Percentiles rank a stretch among this genome's conserved stretches.
Evolutionary conservation across 2,329 filamentous ascomycete genomes (phyloP).

Genomic region (Colletotrichum echinochloae): DNA sequence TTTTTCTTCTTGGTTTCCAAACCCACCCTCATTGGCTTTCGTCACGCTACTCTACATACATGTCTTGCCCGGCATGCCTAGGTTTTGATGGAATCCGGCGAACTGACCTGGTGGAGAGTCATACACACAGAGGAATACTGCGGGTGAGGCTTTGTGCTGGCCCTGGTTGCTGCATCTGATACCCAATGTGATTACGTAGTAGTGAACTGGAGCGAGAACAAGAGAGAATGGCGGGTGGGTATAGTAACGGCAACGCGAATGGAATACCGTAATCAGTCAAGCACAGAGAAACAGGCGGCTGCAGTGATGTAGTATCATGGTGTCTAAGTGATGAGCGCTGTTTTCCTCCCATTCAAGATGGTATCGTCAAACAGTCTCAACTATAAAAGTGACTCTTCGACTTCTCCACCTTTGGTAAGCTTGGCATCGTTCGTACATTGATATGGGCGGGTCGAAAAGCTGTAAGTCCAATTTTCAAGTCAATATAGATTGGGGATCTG

Average conservation of each 20-base stretch:
- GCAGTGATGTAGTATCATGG: neutral
- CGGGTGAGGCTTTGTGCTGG: neutral
- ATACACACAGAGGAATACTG: too few species aligned
- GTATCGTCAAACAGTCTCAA: too few species aligned
- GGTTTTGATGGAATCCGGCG: neutral
- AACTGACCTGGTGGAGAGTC: neutral
- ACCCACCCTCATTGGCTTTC: neutral
- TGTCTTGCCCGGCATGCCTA: neutral
- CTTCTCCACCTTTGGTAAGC: constrained; percentile 18
- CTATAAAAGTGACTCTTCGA: constrained; percentile 25
- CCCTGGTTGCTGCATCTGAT: neutral
- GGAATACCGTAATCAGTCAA: neutral
- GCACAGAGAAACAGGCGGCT: neutral
- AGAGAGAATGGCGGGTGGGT: neutral
- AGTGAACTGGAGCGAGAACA: neutral
- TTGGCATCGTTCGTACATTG: constrained; percentile 25
- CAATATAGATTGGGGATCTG: neutral
- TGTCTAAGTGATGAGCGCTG: too few species aligned
- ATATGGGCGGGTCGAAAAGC: neutral
- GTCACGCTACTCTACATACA: neutral
- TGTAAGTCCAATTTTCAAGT: neutral
- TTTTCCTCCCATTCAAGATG: too few species aligned
- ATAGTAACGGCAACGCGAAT: neutral
- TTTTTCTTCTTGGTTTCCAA: too few species aligned
- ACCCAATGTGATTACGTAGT: neutral